A percentile compares a stretch with the other conserved stretches of the same genome.
These are phyloP conservation scores for Leucocoprinus leucothites DNA, from an alignment of 768 basidiomycete genomes.

Conservation along the genomic window DNA sequence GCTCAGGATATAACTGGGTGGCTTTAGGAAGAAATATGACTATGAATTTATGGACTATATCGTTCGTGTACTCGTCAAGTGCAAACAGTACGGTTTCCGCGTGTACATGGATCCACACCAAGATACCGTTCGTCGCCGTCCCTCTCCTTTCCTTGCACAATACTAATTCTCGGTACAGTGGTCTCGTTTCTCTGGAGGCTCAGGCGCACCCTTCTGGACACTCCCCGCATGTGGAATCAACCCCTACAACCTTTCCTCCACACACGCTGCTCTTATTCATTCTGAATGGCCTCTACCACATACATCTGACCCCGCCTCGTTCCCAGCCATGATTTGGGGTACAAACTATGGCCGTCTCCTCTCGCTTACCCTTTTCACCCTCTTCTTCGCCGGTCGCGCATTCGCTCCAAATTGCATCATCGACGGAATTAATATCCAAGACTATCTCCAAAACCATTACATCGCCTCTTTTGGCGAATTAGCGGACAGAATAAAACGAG, in stretches of 20 bases:
- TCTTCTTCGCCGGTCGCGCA: slow-evolving; percentile 89
- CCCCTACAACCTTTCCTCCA: slow-evolving; percentile 79
- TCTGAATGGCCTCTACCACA: slow-evolving; percentile 76
- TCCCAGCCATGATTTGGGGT: slow-evolving; percentile 96
- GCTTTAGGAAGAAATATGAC: slow-evolving; percentile 79
- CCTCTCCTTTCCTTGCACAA: not conserved
- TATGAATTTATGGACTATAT: slow-evolving; percentile 91
- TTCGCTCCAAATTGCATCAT: slow-evolving; percentile 91
- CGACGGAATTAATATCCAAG: slow-evolving; percentile 90
- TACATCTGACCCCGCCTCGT: slow-evolving; percentile 60
- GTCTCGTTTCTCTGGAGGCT: slow-evolving; percentile 94
- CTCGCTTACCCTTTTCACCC: slow-evolving; percentile 86
- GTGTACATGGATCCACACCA: slow-evolving; percentile 97
- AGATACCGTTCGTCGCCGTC: slow-evolving; percentile 66
- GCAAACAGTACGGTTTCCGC: slow-evolving; percentile 88
- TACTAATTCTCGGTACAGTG: slow-evolving; percentile 48
- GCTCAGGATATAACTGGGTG: slow-evolving; percentile 2
- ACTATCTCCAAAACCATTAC: slow-evolving; percentile 78
- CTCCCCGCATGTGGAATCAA: slow-evolving; percentile 87
- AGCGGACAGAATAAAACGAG: slow-evolving; percentile 61
- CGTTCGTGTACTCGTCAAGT: slow-evolving; percentile 81
- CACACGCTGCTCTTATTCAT: slow-evolving; percentile 83
- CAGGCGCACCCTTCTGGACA: slow-evolving; percentile 95
- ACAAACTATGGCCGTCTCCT: slow-evolving; percentile 92
- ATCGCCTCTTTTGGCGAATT: slow-evolving; percentile 73